These are phyloP conservation scores for Diversispora epigaea DNA, from an alignment of 192 early-diverging fungal species.

Conservation along the genomic window DNA sequence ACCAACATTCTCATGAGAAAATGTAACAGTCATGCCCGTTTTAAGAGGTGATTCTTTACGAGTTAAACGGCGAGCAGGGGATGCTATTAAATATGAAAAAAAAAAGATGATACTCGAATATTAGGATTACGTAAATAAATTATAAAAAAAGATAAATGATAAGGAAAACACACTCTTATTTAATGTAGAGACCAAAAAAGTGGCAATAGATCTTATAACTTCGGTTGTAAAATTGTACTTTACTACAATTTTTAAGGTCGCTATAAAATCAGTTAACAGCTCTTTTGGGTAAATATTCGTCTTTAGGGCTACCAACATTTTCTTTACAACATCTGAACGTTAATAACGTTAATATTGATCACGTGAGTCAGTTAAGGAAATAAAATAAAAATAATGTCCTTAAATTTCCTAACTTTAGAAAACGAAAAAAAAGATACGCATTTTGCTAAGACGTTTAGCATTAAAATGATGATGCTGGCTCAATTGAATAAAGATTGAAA, in stretches of 20 bases:
- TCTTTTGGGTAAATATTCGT: slow-evolving; percentile 59
- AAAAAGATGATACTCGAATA: neutral
- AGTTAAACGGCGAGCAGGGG: slow-evolving; percentile 30
- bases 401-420: neutral
- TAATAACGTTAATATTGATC: no score
- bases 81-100: slow-evolving; percentile 25
- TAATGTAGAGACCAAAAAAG: slow-evolving; percentile 62
- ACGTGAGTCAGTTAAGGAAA: neutral
- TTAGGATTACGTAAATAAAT: neutral
- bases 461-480: slow-evolving; percentile 59
- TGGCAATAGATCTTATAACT: slow-evolving; percentile 56
- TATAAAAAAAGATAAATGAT: neutral
- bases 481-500: slow-evolving; percentile 55
- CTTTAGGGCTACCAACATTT: slow-evolving; percentile 58
- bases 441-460: slow-evolving; percentile 54
- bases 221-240: slow-evolving; percentile 60
- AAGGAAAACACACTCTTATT: slow-evolving; percentile 46
- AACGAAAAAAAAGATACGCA: slow-evolving; percentile 47
- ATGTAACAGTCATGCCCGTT: neutral
- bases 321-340: slow-evolving; percentile 54
- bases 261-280: slow-evolving; percentile 51
- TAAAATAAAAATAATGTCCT: neutral
- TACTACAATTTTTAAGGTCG: slow-evolving; percentile 55
- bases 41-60: slow-evolving; percentile 28
- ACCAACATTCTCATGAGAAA: neutral